Conservation (phyloP, 805 yeast species). For the Millerozyma acaciae region DNA sequence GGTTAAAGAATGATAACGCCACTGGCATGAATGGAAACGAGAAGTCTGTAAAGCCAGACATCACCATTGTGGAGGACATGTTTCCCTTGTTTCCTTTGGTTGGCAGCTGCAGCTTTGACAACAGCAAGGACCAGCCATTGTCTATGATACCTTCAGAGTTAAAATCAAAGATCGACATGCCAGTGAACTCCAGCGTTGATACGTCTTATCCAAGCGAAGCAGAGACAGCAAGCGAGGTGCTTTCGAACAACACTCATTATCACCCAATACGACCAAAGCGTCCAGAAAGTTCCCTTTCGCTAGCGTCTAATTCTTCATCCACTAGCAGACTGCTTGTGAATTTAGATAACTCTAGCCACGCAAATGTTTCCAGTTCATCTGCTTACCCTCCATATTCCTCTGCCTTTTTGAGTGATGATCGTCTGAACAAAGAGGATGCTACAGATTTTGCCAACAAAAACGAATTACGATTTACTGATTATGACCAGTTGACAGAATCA, state of each 20-base stretch:
- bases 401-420: constrained; percentile 1
- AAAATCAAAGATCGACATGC: background rate
- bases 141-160: constrained; percentile 23
- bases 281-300: constrained; percentile 39
- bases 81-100: constrained; percentile 43
- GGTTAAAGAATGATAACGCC: constrained; percentile 2
- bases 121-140: constrained; percentile 31
- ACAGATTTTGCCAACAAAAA: background rate
- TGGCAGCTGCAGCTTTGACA: constrained; percentile 35
- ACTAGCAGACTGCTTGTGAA: constrained; percentile 2
- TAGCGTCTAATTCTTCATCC: constrained; percentile 34
- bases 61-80: constrained; percentile 31
- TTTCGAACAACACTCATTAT: constrained; percentile 11
- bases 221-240: background rate
- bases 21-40: constrained; percentile 2
- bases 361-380: constrained; percentile 9
- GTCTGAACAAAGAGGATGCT: background rate
- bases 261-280: constrained; percentile 29
- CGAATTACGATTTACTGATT: constrained; percentile 4
- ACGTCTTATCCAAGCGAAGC: constrained; percentile 1
- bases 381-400: constrained; percentile 11
- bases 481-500: constrained; percentile 2
- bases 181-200: constrained; percentile 2
- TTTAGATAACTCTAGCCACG: constrained; percentile 3
- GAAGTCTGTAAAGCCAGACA: constrained; percentile 14